phyloP scores from a whole-genome alignment of 2,329 filamentous ascomycete genomes.

The Fusarium coicis region DNA sequence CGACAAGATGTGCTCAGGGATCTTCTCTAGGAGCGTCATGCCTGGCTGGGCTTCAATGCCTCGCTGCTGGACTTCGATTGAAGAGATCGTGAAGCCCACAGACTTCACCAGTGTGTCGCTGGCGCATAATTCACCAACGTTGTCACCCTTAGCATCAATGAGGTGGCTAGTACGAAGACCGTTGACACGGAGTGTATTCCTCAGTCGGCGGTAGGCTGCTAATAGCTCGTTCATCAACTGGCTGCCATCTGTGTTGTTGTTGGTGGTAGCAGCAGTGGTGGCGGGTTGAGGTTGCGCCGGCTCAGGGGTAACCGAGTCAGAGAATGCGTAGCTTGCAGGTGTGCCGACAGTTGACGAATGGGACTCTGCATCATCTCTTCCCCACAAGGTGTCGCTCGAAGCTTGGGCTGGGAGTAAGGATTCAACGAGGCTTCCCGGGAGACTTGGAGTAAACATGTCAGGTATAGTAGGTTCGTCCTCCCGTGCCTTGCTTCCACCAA shows the following conservation, averaged over 20 bases:
- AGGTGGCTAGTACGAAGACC: slow-evolving; percentile 56
- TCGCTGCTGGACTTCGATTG: slow-evolving; percentile 91
- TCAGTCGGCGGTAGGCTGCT: slow-evolving; percentile 68
- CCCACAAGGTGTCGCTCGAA: slow-evolving; percentile 56
- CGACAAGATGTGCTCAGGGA: slow-evolving; percentile 84
- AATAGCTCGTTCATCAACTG: slow-evolving; percentile 64
- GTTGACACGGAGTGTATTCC: slow-evolving; percentile 68
- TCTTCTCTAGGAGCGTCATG: slow-evolving; percentile 81
- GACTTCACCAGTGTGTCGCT: slow-evolving; percentile 71
- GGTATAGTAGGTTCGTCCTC: slow-evolving; percentile 48
- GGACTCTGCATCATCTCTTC: slow-evolving; percentile 48
- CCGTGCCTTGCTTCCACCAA: slow-evolving; percentile 53
- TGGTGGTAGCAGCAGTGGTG: background rate
- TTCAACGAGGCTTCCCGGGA: slow-evolving; percentile 53
- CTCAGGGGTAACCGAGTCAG: slow-evolving; percentile 47
- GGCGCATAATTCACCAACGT: slow-evolving; percentile 58
- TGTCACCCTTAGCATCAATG: slow-evolving; percentile 45
- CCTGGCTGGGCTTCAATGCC: slow-evolving; percentile 80
- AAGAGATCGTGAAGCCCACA: slow-evolving; percentile 86
- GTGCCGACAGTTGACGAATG: slow-evolving; percentile 51
- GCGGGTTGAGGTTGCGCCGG: slow-evolving; percentile 27
- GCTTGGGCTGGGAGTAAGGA: slow-evolving; percentile 51
- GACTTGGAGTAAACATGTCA: slow-evolving; percentile 50
- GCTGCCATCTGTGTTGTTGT: slow-evolving; percentile 24
- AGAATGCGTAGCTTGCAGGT: slow-evolving; percentile 56